These are phyloP conservation scores for Arabidopsis lyrata DNA, from an alignment of 441 rosid species.

Conservation along the genomic window DNA sequence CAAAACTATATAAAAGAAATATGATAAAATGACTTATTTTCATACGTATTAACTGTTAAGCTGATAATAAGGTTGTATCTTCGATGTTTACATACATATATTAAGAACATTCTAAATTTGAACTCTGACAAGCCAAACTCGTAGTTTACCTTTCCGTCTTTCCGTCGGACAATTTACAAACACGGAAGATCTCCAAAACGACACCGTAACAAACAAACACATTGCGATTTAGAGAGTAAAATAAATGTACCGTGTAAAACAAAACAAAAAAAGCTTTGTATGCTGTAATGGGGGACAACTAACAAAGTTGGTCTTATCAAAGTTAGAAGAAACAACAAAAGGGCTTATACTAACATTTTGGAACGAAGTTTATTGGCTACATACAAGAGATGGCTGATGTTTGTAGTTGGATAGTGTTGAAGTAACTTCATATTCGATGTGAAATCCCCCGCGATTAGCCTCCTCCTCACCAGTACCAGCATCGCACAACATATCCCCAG, in stretches of 20 bases:
- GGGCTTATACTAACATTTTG: slow-evolving; percentile 51
- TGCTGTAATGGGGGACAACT: slow-evolving; percentile 25
- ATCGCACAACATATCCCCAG: slow-evolving; percentile 95
- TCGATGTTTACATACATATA: too few relatives aligned
- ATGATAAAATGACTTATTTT: too few relatives aligned
- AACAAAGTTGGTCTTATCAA: slow-evolving; percentile 1
- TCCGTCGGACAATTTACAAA: too few relatives aligned
- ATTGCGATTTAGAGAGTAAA: too few relatives aligned
- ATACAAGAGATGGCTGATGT: slow-evolving; percentile 87
- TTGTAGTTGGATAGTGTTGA: slow-evolving; percentile 89
- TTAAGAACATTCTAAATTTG: too few relatives aligned
- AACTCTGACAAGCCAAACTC: too few relatives aligned
- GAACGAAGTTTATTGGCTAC: slow-evolving; percentile 87
- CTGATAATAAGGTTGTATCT: too few relatives aligned
- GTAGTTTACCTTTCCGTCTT: too few relatives aligned
- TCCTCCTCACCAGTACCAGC: slow-evolving; percentile 87
- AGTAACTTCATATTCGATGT: slow-evolving; percentile 94
- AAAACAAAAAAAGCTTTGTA: slow-evolving; percentile 14
- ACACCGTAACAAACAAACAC: too few relatives aligned
- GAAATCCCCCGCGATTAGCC: slow-evolving; percentile 94
- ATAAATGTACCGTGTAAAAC: background rate
- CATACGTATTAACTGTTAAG: too few relatives aligned
- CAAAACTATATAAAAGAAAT: too few relatives aligned
- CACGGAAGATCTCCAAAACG: too few relatives aligned
- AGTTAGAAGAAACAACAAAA: background rate